Conservation (phyloP, 2,329 filamentous ascomycete species). For the Sporothrix euskadiensis region DNA sequence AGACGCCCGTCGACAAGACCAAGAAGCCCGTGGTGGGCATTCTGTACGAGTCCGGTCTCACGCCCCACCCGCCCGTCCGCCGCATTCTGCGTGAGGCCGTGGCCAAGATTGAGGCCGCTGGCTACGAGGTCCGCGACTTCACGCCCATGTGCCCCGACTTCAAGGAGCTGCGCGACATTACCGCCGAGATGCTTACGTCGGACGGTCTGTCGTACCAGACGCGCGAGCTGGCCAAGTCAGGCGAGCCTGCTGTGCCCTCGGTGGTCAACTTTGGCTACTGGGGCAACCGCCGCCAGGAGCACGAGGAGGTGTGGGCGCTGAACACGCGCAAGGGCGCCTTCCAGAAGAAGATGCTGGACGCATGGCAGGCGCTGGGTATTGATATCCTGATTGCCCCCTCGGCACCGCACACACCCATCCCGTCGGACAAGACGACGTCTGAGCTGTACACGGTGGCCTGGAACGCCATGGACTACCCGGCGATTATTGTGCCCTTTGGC, state of each 20-base stretch:
- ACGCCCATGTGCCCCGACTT: slow-evolving; percentile 32
- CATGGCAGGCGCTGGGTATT: slow-evolving; percentile 30
- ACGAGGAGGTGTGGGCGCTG: slow-evolving; percentile 32
- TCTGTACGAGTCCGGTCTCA: slow-evolving; percentile 26
- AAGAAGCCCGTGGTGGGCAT: slow-evolving; percentile 28
- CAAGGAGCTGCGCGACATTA: slow-evolving; percentile 29
- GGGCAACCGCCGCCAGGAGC: slow-evolving; percentile 26
- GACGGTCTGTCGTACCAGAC: slow-evolving; percentile 32
- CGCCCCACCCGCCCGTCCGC: slow-evolving; percentile 28
- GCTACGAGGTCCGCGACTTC: slow-evolving; percentile 30
- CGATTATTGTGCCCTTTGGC: slow-evolving; percentile 29
- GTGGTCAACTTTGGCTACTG: slow-evolving; percentile 32
- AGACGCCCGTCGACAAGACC: neutral
- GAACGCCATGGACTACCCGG: slow-evolving; percentile 33
- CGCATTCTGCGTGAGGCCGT: slow-evolving; percentile 27
- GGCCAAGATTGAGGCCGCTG: slow-evolving; percentile 24
- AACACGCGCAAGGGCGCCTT: slow-evolving; percentile 29
- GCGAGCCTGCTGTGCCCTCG: slow-evolving; percentile 30
- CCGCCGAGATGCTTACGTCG: slow-evolving; percentile 27
- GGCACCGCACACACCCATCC: slow-evolving; percentile 29
- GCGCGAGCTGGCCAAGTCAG: slow-evolving; percentile 27
- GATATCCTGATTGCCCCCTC: slow-evolving; percentile 30
- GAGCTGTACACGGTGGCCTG: slow-evolving; percentile 32
- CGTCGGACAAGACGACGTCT: slow-evolving; percentile 11
- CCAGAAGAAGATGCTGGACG: slow-evolving; percentile 33